Conservation (phyloP, 1,139 yeast species). For the Kluyveromyces sp. region DNA sequence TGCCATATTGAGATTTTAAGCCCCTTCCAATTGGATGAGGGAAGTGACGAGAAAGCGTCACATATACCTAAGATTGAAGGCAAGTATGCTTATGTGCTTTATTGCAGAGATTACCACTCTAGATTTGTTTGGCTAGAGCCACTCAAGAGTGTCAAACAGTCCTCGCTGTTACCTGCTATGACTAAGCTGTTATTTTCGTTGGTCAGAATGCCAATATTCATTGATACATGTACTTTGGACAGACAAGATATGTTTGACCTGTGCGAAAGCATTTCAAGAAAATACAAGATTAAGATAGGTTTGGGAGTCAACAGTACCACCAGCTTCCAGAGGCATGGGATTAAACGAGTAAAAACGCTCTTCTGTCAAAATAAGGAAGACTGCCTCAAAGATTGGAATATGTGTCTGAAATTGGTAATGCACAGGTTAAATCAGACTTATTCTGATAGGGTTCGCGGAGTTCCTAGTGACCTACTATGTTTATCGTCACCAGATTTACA, state of each 20-base stretch:
- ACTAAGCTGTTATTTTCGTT: constrained; percentile 19
- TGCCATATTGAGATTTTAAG: constrained; percentile 27
- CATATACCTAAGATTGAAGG: constrained; percentile 20
- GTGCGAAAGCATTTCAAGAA: constrained; percentile 21
- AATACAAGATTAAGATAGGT: constrained; percentile 24
- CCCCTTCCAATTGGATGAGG: constrained; percentile 16
- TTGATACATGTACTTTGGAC: constrained; percentile 27
- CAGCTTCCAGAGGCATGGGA: constrained; percentile 21
- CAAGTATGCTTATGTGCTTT: constrained; percentile 25
- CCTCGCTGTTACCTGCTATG: constrained; percentile 17
- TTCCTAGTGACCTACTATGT: constrained; percentile 18
- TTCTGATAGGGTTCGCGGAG: constrained; percentile 18
- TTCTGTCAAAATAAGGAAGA: constrained; percentile 16
- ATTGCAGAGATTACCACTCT: constrained; percentile 27
- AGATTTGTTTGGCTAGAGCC: constrained; percentile 29
- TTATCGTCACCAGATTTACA: constrained; percentile 13
- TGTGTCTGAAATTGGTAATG: constrained; percentile 22
- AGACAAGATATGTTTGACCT: constrained; percentile 28
- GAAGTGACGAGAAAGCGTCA: not conserved
- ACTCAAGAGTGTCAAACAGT: constrained; percentile 21
- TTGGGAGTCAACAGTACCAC: constrained; percentile 21
- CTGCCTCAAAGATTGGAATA: constrained; percentile 25
- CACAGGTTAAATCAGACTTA: constrained; percentile 15
- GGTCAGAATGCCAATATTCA: constrained; percentile 25
- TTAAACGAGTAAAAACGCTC: constrained; percentile 17